Percentiles rank a stretch among this genome's conserved stretches.
These are phyloP conservation scores for Penstemon eatonii DNA, from an alignment of 257 asterid genomes.

Conservation along the genomic window DNA sequence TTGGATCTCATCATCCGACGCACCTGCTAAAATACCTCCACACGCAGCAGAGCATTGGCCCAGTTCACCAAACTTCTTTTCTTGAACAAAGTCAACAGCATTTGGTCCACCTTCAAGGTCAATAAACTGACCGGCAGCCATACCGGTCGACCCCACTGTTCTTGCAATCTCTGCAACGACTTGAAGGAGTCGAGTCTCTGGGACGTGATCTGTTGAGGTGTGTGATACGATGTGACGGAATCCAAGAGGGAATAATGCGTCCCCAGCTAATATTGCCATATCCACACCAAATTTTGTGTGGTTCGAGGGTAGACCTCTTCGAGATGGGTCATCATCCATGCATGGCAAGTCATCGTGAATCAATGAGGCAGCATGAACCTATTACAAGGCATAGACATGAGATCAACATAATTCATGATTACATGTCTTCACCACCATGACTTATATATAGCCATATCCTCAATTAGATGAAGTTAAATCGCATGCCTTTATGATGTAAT, in stretches of 20 bases:
- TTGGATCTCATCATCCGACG: constrained; percentile 84
- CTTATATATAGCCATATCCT: too few species aligned
- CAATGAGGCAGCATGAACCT: constrained; percentile 96
- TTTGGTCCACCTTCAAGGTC: constrained; percentile 84
- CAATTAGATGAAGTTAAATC: too few species aligned
- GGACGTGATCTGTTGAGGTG: constrained; percentile 76
- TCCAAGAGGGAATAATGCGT: constrained; percentile 92
- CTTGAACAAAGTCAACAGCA: constrained; percentile 72
- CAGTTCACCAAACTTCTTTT: constrained; percentile 93
- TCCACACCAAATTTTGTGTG: constrained; percentile 86
- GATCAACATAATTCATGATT: too few species aligned
- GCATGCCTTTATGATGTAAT: too few species aligned
- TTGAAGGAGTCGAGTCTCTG: constrained; percentile 59
- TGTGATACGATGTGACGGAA: constrained; percentile 88
- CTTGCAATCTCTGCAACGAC: constrained; percentile 90
- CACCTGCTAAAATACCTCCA: constrained; percentile 83
- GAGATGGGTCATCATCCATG: constrained; percentile 95
- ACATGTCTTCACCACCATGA: too few species aligned
- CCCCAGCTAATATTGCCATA: constrained; percentile 96
- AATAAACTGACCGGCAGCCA: constrained; percentile 92
- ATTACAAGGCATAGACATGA: neutral
- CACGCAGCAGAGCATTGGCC: constrained; percentile 95
- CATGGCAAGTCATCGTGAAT: constrained; percentile 95
- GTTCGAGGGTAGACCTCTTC: constrained; percentile 87
- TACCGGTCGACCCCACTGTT: constrained; percentile 96